A percentile compares a stretch with the other conserved stretches of the same genome.
phyloP scores from a whole-genome alignment of 1,284 basidiomycete genomes.

The Heterobasidion irregulare region DNA sequence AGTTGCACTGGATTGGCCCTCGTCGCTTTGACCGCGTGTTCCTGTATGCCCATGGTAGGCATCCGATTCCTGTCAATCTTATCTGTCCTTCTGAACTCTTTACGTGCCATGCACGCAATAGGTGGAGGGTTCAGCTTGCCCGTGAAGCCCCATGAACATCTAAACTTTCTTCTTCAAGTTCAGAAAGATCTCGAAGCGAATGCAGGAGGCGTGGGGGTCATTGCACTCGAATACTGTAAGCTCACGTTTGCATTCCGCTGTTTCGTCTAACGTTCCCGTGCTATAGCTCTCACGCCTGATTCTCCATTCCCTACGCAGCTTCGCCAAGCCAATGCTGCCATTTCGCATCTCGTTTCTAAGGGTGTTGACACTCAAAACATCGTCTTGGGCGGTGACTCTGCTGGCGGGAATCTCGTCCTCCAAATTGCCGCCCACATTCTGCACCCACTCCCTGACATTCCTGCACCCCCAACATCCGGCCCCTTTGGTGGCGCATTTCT shows the following conservation, averaged over 20 bases:
- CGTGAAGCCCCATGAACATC: not conserved
- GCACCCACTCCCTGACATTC: constrained; percentile 18
- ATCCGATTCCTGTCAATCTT: not conserved
- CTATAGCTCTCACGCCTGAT: constrained; percentile 10
- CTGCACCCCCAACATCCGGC: constrained; percentile 8
- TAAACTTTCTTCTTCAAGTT: not conserved
- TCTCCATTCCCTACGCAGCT: constrained; percentile 15
- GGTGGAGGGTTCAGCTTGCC: constrained; percentile 6
- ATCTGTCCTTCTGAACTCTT: not conserved
- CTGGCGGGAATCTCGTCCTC: constrained; percentile 25
- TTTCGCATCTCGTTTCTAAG: constrained; percentile 10
- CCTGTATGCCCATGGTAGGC: not conserved
- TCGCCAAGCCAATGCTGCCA: constrained; percentile 11
- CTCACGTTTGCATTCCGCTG: too few species aligned
- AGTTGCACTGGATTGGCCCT: constrained; percentile 2
- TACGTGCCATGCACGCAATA: not conserved
- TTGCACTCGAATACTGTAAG: constrained; percentile 7
- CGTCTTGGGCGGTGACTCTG: constrained; percentile 25
- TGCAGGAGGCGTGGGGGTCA: constrained; percentile 1
- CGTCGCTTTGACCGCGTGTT: not conserved
- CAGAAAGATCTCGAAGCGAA: not conserved
- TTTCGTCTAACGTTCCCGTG: not conserved
- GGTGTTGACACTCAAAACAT: constrained; percentile 15
- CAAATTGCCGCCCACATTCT: constrained; percentile 24
- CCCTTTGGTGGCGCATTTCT: constrained; percentile 19